These are phyloP conservation scores for Wickerhamiella shivajii DNA, from an alignment of 805 yeast genomes.

Conservation along the genomic window DNA sequence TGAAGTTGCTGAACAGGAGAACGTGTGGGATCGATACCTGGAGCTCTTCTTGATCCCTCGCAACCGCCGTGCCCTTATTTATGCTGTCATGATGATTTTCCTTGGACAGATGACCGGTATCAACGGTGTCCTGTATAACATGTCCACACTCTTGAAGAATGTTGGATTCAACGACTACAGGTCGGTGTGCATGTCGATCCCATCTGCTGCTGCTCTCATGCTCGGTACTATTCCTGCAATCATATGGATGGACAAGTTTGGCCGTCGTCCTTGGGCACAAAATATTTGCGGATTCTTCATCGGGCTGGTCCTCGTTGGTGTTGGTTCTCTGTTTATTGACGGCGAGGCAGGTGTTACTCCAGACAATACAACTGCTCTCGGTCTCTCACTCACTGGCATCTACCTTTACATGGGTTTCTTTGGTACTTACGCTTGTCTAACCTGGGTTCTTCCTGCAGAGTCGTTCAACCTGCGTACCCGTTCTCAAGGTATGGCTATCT, in stretches of 20 bases:
- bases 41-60: constrained; percentile 43
- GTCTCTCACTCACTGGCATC: constrained; percentile 47
- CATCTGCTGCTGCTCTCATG: constrained; percentile 50
- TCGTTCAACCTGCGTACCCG: constrained; percentile 44
- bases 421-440: constrained; percentile 50
- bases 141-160: constrained; percentile 40
- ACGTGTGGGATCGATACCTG: constrained; percentile 30
- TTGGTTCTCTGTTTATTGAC: constrained; percentile 29
- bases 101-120: constrained; percentile 47
- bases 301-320: constrained; percentile 46
- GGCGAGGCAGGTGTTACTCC: constrained; percentile 27
- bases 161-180: constrained; percentile 40
- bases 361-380: constrained; percentile 35
- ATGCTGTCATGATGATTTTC: constrained; percentile 37
- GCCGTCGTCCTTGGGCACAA: constrained; percentile 47
- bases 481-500: constrained; percentile 50
- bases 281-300: constrained; percentile 40
- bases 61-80: constrained; percentile 45
- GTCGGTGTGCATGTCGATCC: constrained; percentile 52
- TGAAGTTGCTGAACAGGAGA: constrained; percentile 21
- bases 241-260: constrained; percentile 27
- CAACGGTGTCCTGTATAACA: constrained; percentile 50
- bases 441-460: constrained; percentile 59
- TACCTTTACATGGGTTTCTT: constrained; percentile 51
- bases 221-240: constrained; percentile 56